Base-by-base conservation (phyloP, 2,329 filamentous ascomycete genomes). In the Tolypocladium nubicola region DNA sequence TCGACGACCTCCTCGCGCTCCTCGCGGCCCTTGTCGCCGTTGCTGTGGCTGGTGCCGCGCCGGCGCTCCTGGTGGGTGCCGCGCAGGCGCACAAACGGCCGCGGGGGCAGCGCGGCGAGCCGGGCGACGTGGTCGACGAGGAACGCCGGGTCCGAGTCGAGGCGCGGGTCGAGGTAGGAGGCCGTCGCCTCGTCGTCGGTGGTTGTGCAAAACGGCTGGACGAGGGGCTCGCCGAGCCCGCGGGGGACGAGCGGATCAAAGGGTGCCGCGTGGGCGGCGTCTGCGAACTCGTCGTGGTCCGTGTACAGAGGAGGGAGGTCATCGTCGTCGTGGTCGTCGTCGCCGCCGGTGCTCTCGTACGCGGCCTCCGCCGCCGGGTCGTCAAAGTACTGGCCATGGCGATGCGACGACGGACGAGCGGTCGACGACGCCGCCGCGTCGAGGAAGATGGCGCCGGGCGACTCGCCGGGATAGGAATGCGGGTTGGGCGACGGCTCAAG, bases 1-100 rank as follows among this genome's bases (percentile, higher is more conserved):
- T 87, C 84, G 26, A 77, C 77, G 8, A 84, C 69, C 11, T 70
- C 72, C 62, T 79, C 75, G n/a, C 72, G 73, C 64, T 79, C 79
- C 60, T 76, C 72, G 57, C 75, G 68, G 59, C 72, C 71, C 55
- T 75, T 71, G 43, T 69, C 69, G 45, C 55, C 53, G 6, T 30
- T 30, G 45, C 9, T 6, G 45, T 30, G 30, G 38, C 54, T 23
- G 35, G 55, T 57, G 23, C 61, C 56, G 11, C 57, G 55, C 39
- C 59, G 58, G 4, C 70, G 75, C 66, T 80, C 72, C 14, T 63
- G 70, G 67, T 86, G 83, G 4, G 76, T 76, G 55, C 84, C 84
- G 38, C 73, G 70, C 47, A 86, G 68, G 53, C 73, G 74, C 10
- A 85, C 73, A 55, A 72, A 76, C 0, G 78, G 77, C n/a, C 80